Conservation (phyloP, 225 moss, liverwort and hornwort species). For the Anthoceros angustus region DNA sequence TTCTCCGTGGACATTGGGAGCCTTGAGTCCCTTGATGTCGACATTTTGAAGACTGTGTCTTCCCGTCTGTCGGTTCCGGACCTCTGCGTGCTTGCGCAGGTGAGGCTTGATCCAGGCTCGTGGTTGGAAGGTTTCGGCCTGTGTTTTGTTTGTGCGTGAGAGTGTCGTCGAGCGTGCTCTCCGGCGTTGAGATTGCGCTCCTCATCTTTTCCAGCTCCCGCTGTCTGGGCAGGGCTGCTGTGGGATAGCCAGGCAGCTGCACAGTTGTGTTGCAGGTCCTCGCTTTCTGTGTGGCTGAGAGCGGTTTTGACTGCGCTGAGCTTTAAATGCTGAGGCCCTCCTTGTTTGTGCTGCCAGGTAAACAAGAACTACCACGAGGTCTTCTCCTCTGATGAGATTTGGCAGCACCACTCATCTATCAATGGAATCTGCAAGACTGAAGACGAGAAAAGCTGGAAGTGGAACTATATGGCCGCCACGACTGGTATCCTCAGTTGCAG, state of each 20-base stretch:
- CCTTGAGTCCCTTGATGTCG: neutral
- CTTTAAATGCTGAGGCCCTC: too few relatives aligned
- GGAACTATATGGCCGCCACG: neutral
- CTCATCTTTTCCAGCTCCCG: too few relatives aligned
- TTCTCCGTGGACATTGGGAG: neutral
- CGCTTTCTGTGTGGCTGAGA: too few relatives aligned
- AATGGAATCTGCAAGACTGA: neutral
- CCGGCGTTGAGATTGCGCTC: too few relatives aligned
- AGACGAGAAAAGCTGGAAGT: neutral
- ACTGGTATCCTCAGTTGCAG: neutral
- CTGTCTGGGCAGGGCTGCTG: too few relatives aligned
- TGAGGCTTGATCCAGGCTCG: neutral
- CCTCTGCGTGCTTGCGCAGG: neutral
- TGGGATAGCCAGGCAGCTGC: too few relatives aligned
- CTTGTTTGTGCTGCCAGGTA: neutral
- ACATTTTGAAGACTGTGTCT: neutral
- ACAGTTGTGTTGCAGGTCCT: too few relatives aligned
- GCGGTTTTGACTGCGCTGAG: too few relatives aligned
- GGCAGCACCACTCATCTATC: neutral
- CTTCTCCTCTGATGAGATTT: neutral
- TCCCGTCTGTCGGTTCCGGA: neutral
- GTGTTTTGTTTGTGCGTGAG: too few relatives aligned
- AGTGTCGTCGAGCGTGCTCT: too few relatives aligned
- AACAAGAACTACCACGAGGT: slow-evolving; percentile 3
- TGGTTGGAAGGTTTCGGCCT: too few relatives aligned